phyloP scores from a whole-genome alignment of 129 eudicot species.

The Helichrysum umbraculigerum region DNA sequence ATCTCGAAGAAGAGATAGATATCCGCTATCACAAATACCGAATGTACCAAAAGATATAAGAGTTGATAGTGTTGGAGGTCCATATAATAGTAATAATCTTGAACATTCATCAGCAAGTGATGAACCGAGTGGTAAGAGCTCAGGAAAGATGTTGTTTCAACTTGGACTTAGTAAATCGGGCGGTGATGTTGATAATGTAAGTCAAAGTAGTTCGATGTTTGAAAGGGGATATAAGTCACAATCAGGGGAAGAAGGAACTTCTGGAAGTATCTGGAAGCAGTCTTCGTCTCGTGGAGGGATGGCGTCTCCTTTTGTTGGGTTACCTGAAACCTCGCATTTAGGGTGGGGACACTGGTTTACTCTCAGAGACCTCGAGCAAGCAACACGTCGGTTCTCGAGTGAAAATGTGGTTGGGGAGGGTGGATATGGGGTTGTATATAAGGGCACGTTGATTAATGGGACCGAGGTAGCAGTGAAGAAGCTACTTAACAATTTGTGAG shows the following conservation, averaged over 20 bases:
- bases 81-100: slow-evolving; percentile 45
- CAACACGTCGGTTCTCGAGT: slow-evolving; percentile 65
- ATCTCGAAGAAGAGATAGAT: slow-evolving; percentile 54
- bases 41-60: slow-evolving; percentile 71
- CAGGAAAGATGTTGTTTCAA: slow-evolving; percentile 67
- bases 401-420: slow-evolving; percentile 91
- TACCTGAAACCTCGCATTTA: slow-evolving; percentile 91
- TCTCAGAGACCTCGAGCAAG: slow-evolving; percentile 82
- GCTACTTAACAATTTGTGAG: slow-evolving; percentile 92
- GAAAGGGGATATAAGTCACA: slow-evolving; percentile 70
- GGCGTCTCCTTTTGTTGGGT: slow-evolving; percentile 83
- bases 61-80: slow-evolving; percentile 68
- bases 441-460: slow-evolving; percentile 76
- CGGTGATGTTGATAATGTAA: slow-evolving; percentile 71
- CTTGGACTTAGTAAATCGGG: slow-evolving; percentile 74
- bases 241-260: slow-evolving; percentile 89
- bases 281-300: slow-evolving; percentile 50
- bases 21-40: slow-evolving; percentile 68
- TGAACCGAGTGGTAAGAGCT: slow-evolving; percentile 54
- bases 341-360: slow-evolving; percentile 99
- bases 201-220: slow-evolving; percentile 74
- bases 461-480: slow-evolving; percentile 91
- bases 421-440: slow-evolving; percentile 93
- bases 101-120: slow-evolving; percentile 42
- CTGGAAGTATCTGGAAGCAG: slow-evolving; percentile 63